Evolutionary conservation across 257 asterid species (phyloP).

Genomic region (Plantago ovata): DNA sequence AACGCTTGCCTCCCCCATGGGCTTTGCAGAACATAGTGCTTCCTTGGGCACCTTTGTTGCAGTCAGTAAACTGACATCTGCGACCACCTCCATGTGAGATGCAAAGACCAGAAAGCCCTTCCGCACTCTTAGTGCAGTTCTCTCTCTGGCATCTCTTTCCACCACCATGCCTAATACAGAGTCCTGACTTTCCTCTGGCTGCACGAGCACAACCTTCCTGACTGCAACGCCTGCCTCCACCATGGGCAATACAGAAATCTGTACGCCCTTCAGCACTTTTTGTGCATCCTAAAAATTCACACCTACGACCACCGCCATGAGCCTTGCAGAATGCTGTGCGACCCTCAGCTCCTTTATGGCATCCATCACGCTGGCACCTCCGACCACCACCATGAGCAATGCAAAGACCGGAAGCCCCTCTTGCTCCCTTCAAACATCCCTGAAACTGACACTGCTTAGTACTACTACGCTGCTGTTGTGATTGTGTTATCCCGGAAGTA

Average conservation of each 20-base stretch:
- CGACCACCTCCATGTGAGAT: constrained; percentile 97
- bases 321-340: constrained; percentile 97
- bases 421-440: constrained; percentile 85
- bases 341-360: constrained; percentile 94
- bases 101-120: constrained; percentile 94
- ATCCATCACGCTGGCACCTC: constrained; percentile 79
- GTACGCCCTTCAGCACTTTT: constrained; percentile 96
- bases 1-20: constrained; percentile 91
- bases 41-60: constrained; percentile 89
- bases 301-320: constrained; percentile 93
- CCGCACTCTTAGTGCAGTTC: constrained; percentile 82
- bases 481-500: constrained; percentile 84
- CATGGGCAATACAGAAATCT: constrained; percentile 87
- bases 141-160: constrained; percentile 91
- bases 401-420: constrained; percentile 95
- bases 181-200: constrained; percentile 84
- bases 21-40: constrained; percentile 90
- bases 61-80: constrained; percentile 64
- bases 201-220: constrained; percentile 71
- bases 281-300: constrained; percentile 83
- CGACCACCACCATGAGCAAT: constrained; percentile 97
- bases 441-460: constrained; percentile 75
- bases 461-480: constrained; percentile 56
- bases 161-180: constrained; percentile 95
- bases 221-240: constrained; percentile 90